Base-by-base conservation (phyloP, 2,329 filamentous ascomycete genomes). In the Monosporascus sp. region DNA sequence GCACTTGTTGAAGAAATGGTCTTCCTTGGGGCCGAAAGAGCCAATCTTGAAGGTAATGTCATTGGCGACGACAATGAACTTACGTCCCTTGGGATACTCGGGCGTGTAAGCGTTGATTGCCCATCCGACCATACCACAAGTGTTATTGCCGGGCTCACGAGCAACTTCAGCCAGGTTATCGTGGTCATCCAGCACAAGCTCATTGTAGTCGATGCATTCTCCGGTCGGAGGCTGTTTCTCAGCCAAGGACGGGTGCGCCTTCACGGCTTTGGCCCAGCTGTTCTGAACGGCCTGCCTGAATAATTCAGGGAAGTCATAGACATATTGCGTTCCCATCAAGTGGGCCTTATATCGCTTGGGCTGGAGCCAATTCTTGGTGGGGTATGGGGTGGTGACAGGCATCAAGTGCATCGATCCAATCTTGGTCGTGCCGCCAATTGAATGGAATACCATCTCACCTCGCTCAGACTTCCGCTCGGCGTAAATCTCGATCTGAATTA, bases 341-440 rank as follows among this genome's bases (percentile, higher is more conserved):
- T 99, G 94, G 62, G 94, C 94, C 87, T 96, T 97, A 85, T 99
- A 97, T 64, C 94, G 86, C 85, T 97, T 97, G 58, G 94, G 94
- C 76, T 99, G 94, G 56, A 99, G 82, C 80, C 92, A 96, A 74
- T 97, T 95, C 85, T 99, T 99, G 68, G 93, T 97, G 38, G 93
- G 88, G 73, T 99, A 99, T 22, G 94, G 91, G 3, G 91, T 92
- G 45, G 85, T 89, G 60, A 97, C 92, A 5, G 92, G 85, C 67
- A 95, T 83, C 72, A 99, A 76, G 69, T 99, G 94, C 87, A 97
- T 94, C 48, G 91, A 85, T 48, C 94, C 94, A 66, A 96, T 89
- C 82, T 96, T 96, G 70, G 87, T 94, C 51, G 90, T 96, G 58
- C 92, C 91, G 55, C 93, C 91, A 69, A 97, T 95, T 72, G 90